These are phyloP conservation scores for Cryptococcus sp. DNA, from an alignment of 1,284 basidiomycete species.

Conservation along the genomic window DNA sequence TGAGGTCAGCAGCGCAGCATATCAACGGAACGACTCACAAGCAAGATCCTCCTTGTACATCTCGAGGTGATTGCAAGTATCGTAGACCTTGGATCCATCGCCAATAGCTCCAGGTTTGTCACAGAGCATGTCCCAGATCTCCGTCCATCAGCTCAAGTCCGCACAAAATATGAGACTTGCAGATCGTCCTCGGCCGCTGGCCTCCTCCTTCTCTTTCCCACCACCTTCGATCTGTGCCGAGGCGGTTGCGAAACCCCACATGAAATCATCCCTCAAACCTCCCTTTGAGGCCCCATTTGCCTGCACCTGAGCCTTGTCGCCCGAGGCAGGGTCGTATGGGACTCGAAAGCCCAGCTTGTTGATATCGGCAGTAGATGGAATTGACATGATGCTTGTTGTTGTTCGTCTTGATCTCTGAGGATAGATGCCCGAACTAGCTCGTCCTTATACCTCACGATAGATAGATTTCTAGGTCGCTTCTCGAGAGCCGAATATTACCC, in stretches of 20 bases:
- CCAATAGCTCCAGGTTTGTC: slow-evolving; percentile 61
- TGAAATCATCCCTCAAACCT: slow-evolving; percentile 51
- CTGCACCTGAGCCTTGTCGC: background rate
- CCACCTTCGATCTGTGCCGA: slow-evolving; percentile 32
- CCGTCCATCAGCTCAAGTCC: slow-evolving; percentile 46
- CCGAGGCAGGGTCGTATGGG: background rate
- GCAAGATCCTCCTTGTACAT: slow-evolving; percentile 66
- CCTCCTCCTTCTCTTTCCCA: slow-evolving; percentile 23
- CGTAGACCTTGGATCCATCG: slow-evolving; percentile 63
- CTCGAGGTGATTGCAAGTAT: slow-evolving; percentile 66
- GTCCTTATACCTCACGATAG: too few relatives aligned
- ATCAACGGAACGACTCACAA: slow-evolving; percentile 22
- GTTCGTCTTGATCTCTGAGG: too few relatives aligned
- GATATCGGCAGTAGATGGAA: background rate
- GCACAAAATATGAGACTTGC: slow-evolving; percentile 8
- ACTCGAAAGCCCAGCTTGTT: background rate
- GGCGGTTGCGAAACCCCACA: slow-evolving; percentile 41
- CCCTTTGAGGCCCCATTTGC: background rate
- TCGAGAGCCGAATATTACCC: too few relatives aligned
- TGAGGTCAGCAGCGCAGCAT: background rate
- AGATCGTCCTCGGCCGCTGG: slow-evolving; percentile 25
- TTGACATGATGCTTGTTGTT: background rate
- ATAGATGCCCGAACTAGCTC: too few relatives aligned
- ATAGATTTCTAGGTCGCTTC: too few relatives aligned
- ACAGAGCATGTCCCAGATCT: slow-evolving; percentile 73